Conservation (phyloP, 805 yeast species). For the Yarrowia bubula region DNA sequence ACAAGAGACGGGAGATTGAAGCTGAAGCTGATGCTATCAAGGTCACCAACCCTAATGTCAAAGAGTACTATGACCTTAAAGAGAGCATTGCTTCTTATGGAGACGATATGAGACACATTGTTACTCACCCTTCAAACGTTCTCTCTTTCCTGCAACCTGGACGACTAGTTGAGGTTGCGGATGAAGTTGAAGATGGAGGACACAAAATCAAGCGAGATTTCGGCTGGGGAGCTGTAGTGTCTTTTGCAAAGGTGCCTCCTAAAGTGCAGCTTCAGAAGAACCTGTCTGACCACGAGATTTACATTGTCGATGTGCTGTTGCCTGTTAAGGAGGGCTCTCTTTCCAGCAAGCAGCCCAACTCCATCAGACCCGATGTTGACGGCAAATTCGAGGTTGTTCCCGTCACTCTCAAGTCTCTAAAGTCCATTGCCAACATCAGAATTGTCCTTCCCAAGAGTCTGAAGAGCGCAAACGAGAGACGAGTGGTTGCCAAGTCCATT, state of each 20-base stretch:
- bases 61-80: conserved; percentile 78
- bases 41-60: conserved; percentile 68
- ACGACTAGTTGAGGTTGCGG: conserved; percentile 62
- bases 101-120: conserved; percentile 72
- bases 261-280: conserved; percentile 40
- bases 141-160: conserved; percentile 87
- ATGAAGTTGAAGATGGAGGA: conserved; percentile 29
- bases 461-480: conserved; percentile 45
- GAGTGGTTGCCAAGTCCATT: conserved; percentile 65
- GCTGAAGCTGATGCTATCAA: conserved; percentile 48
- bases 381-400: conserved; percentile 78
- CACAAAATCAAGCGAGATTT: conserved; percentile 52
- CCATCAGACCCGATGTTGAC: conserved; percentile 80
- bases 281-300: conserved; percentile 85
- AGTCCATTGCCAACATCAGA: conserved; percentile 73
- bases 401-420: conserved; percentile 74
- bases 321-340: conserved; percentile 73
- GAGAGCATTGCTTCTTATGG: conserved; percentile 69
- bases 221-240: conserved; percentile 95
- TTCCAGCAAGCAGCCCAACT: conserved; percentile 73
- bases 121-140: conserved; percentile 87
- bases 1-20: conserved; percentile 49
- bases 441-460: conserved; percentile 76
- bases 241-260: conserved; percentile 60
- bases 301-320: conserved; percentile 80